Base-by-base conservation (phyloP, 768 basidiomycete species). In the Roridomyces roridus region DNA sequence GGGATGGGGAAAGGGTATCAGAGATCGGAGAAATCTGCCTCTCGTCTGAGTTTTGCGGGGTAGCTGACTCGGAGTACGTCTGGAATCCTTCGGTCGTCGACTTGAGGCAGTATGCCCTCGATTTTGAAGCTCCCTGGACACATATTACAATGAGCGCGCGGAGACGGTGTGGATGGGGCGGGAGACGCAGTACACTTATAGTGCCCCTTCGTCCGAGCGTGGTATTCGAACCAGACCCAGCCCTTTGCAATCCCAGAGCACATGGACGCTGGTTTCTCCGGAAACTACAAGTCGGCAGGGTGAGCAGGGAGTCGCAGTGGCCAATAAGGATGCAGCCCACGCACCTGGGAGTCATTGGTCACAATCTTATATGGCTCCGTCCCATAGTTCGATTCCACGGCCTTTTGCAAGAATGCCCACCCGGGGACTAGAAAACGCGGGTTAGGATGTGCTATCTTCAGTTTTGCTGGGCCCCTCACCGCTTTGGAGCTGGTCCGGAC, bases 221-320 rank as follows among this genome's bases (percentile, higher is more conserved):
- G 61, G 52, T 62, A 62, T 18, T 62, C 57, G 21, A 62, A 62
- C 61, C 61, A 62, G 36, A 62, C 61, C 61, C 61, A 62, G 20
- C 61, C 61, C 14, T 51, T 50, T 6, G 61, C 61, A 36, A 62
- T n/a, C 37, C 61, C 61, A 5, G 15, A 24, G 23, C 61, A 62
- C 45, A 62, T 21, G 5, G 61, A 62, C 3, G 61, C 61, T 6
- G 52, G 48, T 28, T 58, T 57, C 5, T 17, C 20, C 1, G 61
- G 61, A 20, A 58, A 62, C 61, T 62, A 47, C 17, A 14, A 6
- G n/a, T 42, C 18, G 8, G 4, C 20, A 28, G 20, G 3, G 44
- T 46, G 17, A 39, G 37, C 31, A 26, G 20, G n/a, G n/a, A n/a
- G n/a, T n/a, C n/a, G 48, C 48, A n/a, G 31, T n/a, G 36, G 5